Conservation (phyloP, 768 basidiomycete genomes). For the Epithele typhae region DNA sequence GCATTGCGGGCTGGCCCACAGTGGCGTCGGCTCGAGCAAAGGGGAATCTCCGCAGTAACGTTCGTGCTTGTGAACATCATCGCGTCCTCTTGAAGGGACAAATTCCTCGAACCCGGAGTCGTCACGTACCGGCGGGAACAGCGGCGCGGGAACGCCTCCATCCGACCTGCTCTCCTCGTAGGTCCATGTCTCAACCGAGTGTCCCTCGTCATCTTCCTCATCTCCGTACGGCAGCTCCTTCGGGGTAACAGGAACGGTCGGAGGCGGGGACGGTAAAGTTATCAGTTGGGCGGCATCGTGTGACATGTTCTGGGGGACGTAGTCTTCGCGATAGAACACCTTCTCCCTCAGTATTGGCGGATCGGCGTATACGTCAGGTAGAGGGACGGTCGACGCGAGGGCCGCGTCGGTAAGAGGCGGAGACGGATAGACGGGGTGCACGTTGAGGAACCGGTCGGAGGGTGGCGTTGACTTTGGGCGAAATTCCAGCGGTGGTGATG, state of each 20-base stretch:
- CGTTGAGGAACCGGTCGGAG: slow-evolving; percentile 1
- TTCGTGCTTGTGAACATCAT: slow-evolving; percentile 2
- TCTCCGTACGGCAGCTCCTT: slow-evolving; percentile 10
- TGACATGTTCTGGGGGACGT: slow-evolving; percentile 8
- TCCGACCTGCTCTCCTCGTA: slow-evolving; percentile 8
- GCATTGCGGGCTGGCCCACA: slow-evolving; percentile 13
- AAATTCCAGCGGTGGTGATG: neutral
- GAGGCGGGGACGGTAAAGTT: slow-evolving; percentile 18
- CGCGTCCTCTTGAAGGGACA: slow-evolving; percentile 6
- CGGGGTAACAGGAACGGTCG: slow-evolving; percentile 11
- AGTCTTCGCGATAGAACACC: slow-evolving; percentile 6
- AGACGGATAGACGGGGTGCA: slow-evolving; percentile 16
- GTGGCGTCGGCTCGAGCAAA: slow-evolving; percentile 17
- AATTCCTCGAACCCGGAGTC: slow-evolving; percentile 20
- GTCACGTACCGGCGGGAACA: slow-evolving; percentile 14
- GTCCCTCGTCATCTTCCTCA: slow-evolving; percentile 1
- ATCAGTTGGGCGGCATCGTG: slow-evolving; percentile 9
- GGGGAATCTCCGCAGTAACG: neutral
- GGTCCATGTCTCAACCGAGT: slow-evolving; percentile 7
- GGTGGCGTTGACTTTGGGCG: slow-evolving; percentile 10
- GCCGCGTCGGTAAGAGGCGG: slow-evolving; percentile 20
- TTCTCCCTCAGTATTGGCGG: neutral
- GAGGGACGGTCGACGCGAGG: slow-evolving; percentile 17
- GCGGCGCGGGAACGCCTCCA: slow-evolving; percentile 4
- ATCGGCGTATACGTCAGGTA: slow-evolving; percentile 14